Conservation (phyloP, 805 yeast species). For the Candida chilensis region DNA sequence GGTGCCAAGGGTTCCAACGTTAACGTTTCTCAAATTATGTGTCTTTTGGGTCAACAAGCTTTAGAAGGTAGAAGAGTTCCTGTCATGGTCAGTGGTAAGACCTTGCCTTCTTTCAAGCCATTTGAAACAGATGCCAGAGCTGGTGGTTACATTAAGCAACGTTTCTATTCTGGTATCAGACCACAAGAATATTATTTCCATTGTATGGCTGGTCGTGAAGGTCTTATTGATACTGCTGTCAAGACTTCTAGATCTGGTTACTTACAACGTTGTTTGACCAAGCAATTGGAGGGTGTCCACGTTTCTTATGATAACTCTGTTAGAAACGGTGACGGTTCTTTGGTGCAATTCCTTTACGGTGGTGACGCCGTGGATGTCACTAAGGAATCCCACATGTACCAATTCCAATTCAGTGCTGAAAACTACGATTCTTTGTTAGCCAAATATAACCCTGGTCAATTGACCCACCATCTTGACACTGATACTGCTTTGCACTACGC, state of each 20-base stretch:
- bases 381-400: conserved; percentile 87
- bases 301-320: conserved; percentile 91
- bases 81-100: conserved; percentile 97
- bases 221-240: conserved; percentile 98
- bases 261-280: conserved; percentile 95
- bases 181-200: conserved; percentile 99
- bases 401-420: conserved; percentile 87
- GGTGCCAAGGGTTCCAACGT: conserved; percentile 99
- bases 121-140: conserved; percentile 96
- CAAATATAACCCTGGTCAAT: conserved; percentile 78
- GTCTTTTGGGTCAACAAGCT: conserved; percentile 97
- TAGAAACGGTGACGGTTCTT: conserved; percentile 89
- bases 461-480: conserved; percentile 68
- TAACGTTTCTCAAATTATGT: conserved; percentile 98
- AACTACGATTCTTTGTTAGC: conserved; percentile 80
- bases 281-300: conserved; percentile 96
- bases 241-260: conserved; percentile 98
- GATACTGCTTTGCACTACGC: conserved; percentile 72
- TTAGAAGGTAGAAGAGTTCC: conserved; percentile 99
- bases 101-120: conserved; percentile 93
- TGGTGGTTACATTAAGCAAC: conserved; percentile 95
- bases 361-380: conserved; percentile 95
- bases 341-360: conserved; percentile 93
- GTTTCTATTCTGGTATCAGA: conserved; percentile 94
- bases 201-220: conserved; percentile 99